Evolutionary conservation across 768 basidiomycete species (phyloP), one percentile per base, ranked within the genome.

Genomic region (Leccinum ochraceum): DNA sequence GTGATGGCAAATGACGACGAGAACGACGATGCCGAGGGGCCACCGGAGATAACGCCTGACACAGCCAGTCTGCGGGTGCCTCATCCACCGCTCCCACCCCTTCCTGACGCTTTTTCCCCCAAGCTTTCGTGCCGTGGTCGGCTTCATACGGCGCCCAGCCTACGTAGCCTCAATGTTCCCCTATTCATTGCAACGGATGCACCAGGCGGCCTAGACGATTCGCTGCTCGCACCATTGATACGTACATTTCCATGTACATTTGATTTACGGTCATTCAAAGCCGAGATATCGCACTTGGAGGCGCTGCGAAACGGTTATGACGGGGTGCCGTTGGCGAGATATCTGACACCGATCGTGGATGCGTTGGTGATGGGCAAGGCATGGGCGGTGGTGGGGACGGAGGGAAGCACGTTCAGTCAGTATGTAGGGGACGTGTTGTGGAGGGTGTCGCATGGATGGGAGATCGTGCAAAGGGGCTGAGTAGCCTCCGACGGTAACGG

Each of bases 381-480:
- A 0, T 73, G 78, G 70, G 75, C 67, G 16, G 81, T 90, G 32
- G 82, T 87, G 0, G 89, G 88, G 2, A 94, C 90, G 13, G 81
- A 84, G 57, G 81, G 83, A 58, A 92, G 89, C 66, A 92, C 92
- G 32, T 93, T 91, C 65, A 89, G 88, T 70, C 74, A 78, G 56
- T 94, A 86, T 63, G 81, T 89, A 20, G 75, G 78, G 59, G 86
- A 90, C 60, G 83, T 90, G 26, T 67, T 92, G 62, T 89, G 89
- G 87, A 77, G 81, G 67, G 78, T 70, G 54, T 81, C 83, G 70
- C 86, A 86, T 65, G 80, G 79, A 0, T 74, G 76, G 66, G 74
- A 76, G 36, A 83, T 88, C 32, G 75, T 80, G 10, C 75, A 83
- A 60, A 75, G 83, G 60, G 83, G 84, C 13, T 81, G 53, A 64